Evolutionary conservation across 441 rosid species (phyloP).

Genomic region (Theobroma grandiflorum): DNA sequence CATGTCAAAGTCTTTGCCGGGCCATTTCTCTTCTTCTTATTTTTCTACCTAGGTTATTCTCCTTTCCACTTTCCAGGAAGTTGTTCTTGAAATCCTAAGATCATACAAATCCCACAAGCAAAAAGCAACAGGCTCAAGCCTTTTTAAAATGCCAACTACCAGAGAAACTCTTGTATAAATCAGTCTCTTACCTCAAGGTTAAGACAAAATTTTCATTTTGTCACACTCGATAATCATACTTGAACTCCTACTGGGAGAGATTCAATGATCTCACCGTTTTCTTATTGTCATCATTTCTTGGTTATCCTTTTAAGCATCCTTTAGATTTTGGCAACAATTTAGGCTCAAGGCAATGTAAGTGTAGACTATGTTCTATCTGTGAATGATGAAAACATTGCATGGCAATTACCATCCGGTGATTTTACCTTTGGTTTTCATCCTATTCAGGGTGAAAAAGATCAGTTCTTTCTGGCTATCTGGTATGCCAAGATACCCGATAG

Average conservation of each 20-base stretch:
- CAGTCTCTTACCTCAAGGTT: too few species aligned
- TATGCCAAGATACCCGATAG: conserved; percentile 31
- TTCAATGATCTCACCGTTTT: background rate
- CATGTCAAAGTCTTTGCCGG: too few species aligned
- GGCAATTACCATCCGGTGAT: conserved; percentile 36
- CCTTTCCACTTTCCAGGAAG: background rate
- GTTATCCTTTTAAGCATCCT: background rate
- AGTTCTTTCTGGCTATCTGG: conserved; percentile 38
- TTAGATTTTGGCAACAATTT: background rate
- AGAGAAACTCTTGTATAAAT: background rate
- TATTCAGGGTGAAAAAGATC: background rate
- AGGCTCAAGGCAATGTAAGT: background rate
- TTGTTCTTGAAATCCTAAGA: background rate
- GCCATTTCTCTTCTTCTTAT: too few species aligned
- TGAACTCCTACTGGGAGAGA: background rate
- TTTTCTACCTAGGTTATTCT: too few species aligned
- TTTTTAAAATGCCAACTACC: background rate
- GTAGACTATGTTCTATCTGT: conserved; percentile 13
- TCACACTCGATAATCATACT: background rate
- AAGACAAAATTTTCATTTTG: too few species aligned
- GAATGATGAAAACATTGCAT: conserved; percentile 1
- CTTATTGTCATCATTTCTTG: background rate
- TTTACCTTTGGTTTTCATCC: conserved; percentile 41
- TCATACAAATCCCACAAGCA: too few species aligned
- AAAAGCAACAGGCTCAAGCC: too few species aligned